phyloP scores from a whole-genome alignment of 129 eudicot genomes.

The Lactuca saligna region DNA sequence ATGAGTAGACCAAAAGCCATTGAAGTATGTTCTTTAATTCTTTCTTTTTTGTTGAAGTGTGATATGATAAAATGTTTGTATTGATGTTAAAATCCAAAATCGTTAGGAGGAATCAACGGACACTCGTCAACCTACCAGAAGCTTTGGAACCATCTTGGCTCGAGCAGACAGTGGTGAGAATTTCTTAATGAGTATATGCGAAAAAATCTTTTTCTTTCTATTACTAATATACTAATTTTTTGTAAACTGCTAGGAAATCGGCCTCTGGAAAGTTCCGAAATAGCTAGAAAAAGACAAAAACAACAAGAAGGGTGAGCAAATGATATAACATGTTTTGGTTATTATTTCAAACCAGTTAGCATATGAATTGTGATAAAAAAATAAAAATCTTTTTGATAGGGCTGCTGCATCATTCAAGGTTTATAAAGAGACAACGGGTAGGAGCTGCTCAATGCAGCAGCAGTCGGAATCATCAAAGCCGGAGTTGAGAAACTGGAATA shows the following conservation, averaged over 20 bases:
- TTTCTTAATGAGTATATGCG: background rate
- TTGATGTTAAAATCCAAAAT: background rate
- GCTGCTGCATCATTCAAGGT: slow-evolving; percentile 42
- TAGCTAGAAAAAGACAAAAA: slow-evolving; percentile 56
- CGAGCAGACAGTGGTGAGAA: slow-evolving; percentile 53
- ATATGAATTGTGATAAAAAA: slow-evolving; percentile 1
- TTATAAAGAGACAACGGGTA: slow-evolving; percentile 46
- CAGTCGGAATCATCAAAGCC: slow-evolving; percentile 40
- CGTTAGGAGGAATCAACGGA: slow-evolving; percentile 62
- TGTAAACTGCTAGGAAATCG: slow-evolving; percentile 49
- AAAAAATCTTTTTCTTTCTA: slow-evolving; percentile 2
- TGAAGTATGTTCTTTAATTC: slow-evolving; percentile 42
- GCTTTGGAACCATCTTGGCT: slow-evolving; percentile 82
- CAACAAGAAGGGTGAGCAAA: slow-evolving; percentile 53
- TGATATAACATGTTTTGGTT: background rate
- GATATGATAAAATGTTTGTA: background rate
- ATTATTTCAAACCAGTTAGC: background rate
- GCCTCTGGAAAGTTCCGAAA: slow-evolving; percentile 41
- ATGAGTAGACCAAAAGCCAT: slow-evolving; percentile 60
- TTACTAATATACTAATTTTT: background rate
- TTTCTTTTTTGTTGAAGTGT: slow-evolving; percentile 1
- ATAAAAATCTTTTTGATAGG: slow-evolving; percentile 32
- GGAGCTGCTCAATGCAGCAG: slow-evolving; percentile 34
- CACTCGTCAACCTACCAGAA: slow-evolving; percentile 51
- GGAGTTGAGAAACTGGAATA: slow-evolving; percentile 65